Percentiles rank a stretch among this genome's conserved stretches.
phyloP scores from a whole-genome alignment of 768 basidiomycete genomes.

The Hygrophoropsis aurantiaca region DNA sequence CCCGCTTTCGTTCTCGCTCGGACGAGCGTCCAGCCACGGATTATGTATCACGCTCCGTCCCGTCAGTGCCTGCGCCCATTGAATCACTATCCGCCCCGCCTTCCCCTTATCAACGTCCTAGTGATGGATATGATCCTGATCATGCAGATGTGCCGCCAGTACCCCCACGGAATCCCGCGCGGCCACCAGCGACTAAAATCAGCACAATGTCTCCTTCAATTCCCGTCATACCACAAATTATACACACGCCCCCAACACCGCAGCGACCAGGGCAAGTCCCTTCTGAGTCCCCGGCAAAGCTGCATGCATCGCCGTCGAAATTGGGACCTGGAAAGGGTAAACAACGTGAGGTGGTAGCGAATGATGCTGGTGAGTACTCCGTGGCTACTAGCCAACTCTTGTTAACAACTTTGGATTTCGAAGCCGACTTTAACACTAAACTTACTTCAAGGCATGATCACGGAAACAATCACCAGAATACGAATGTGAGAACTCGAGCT shows the following conservation, averaged over 20 bases:
- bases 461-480: too few species aligned
- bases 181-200: conserved; percentile 25
- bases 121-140: conserved; percentile 1
- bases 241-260: conserved; percentile 38
- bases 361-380: too few species aligned
- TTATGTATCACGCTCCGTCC: conserved; percentile 21
- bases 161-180: conserved; percentile 19
- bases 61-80: conserved; percentile 13
- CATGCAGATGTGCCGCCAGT: conserved; percentile 10
- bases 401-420: too few species aligned
- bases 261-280: conserved; percentile 20
- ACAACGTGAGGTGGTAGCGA: conserved; percentile 1
- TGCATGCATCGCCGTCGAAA: conserved; percentile 5
- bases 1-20: conserved; percentile 6
- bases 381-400: too few species aligned
- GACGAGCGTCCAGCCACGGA: conserved; percentile 10
- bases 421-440: too few species aligned
- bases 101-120: background rate
- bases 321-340: conserved; percentile 12
- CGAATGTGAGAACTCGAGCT: background rate
- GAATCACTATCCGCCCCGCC: conserved; percentile 11
- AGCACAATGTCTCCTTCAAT: conserved; percentile 26
- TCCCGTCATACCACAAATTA: conserved; percentile 29
- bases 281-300: conserved; percentile 5
- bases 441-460: too few species aligned